A percentile compares a stretch with the other conserved stretches of the same genome.
Conservation (phyloP, 2,329 filamentous ascomycete genomes). For the Cytospora schulzeri region DNA sequence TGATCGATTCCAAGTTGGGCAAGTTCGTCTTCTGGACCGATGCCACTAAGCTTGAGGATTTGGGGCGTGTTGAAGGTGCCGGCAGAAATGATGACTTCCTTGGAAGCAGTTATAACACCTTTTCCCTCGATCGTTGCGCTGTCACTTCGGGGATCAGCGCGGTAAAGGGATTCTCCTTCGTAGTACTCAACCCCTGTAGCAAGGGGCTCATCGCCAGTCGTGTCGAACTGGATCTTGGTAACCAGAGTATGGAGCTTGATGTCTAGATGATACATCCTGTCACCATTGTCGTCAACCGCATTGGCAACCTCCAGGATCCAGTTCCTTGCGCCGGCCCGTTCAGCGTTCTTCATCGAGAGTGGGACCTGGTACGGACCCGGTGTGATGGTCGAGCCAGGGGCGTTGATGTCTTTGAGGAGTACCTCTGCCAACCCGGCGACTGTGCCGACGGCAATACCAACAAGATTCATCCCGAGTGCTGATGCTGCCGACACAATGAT, state of each 20-base stretch:
- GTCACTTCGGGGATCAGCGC: conserved; percentile 51
- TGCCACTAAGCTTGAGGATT: conserved; percentile 53
- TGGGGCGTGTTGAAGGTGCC: conserved; percentile 58
- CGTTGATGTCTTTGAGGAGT: conserved; percentile 49
- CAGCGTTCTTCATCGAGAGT: conserved; percentile 39
- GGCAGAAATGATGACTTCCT: conserved; percentile 53
- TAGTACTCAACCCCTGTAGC: conserved; percentile 29
- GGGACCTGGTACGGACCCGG: conserved; percentile 61
- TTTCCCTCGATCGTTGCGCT: conserved; percentile 32
- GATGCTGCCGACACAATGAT: conserved; percentile 53
- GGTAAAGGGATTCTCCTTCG: conserved; percentile 49
- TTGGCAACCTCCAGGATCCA: conserved; percentile 20
- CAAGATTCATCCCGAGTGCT: conserved; percentile 47
- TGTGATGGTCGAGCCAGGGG: conserved; percentile 47
- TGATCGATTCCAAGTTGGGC: conserved; percentile 44
- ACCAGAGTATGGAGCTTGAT: conserved; percentile 24
- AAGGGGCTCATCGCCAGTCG: neutral
- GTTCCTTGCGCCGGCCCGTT: conserved; percentile 44
- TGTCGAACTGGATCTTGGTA: conserved; percentile 24
- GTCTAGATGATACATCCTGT: conserved; percentile 20
- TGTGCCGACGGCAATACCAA: conserved; percentile 36
- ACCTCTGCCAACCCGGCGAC: conserved; percentile 50
- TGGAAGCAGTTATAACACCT: conserved; percentile 42
- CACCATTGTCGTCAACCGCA: conserved; percentile 3
- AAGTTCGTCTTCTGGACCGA: conserved; percentile 47